Base-by-base conservation (phyloP, 2,329 filamentous ascomycete genomes). In the Epicoccum nigrum region DNA sequence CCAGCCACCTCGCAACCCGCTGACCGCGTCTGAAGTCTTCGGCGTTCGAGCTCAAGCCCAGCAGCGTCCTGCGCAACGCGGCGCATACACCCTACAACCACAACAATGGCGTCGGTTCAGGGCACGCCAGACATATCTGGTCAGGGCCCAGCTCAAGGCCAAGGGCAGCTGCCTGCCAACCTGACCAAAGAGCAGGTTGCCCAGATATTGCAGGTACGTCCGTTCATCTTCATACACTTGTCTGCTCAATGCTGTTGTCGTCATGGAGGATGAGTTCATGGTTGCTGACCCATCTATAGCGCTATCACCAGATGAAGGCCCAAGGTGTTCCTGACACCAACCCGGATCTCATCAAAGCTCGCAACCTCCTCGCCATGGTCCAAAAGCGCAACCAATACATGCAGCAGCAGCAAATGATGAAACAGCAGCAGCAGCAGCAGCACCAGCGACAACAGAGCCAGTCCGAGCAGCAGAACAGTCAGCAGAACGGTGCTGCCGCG, bases 281-380 rank as follows among this genome's bases (percentile, higher is more conserved):
- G 8, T 37, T 2, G 55, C 77, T 82, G 68, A 81, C 73, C 53
- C 38, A 40, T 46, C 30, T 38, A 41, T 66, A 97, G 92, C 92
- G 90, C 82, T 94, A 89, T 60, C 88, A 89, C 69, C 85, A 90
- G 72, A 92, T 97, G 89, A 94, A 93, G 75, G 84, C 89, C 48
- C 83, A 87, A 65, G 92, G 92, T 62, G 87, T 95, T 19, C 85
- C 90, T 32, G 82, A 86, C 49, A 88, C 83, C 49, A 92, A 97
- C 67, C 93, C 93, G 37, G 92, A 97, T 71, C 92, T 88, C 67
- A 82, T 93, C 66, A 95, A 94, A 75, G 84, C 86, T 25, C 87
- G 90, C 45, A 85, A 88, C 55, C 86, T 95, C 54, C 82, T 97
- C 56, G 74, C 83, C 30, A 85, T 81, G 62, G 83, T 96, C 46